Evolutionary conservation across 441 rosid species (phyloP).

Genomic region (Adansonia madagascariensis): DNA sequence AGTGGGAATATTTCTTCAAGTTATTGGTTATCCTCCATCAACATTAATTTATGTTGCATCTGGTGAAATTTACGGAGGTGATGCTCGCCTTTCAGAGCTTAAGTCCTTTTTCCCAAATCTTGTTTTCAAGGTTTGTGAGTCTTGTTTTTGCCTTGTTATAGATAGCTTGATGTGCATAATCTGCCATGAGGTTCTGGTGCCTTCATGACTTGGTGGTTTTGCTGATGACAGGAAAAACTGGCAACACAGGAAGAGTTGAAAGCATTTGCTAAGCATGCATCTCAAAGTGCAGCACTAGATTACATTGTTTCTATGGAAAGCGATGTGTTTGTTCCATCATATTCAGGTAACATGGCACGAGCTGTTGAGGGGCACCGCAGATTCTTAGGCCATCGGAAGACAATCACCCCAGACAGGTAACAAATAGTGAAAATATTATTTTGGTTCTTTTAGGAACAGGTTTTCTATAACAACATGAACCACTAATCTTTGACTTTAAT

Average conservation of each 20-base stretch:
- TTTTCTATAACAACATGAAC: neutral
- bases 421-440: neutral
- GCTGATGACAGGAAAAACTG: slow-evolving; percentile 62
- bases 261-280: slow-evolving; percentile 65
- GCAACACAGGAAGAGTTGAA: slow-evolving; percentile 62
- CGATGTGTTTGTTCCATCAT: slow-evolving; percentile 82
- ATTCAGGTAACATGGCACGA: slow-evolving; percentile 98
- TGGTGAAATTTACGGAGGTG: slow-evolving; percentile 85
- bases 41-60: slow-evolving; percentile 81
- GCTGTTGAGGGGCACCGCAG: slow-evolving; percentile 98
- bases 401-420: slow-evolving; percentile 88
- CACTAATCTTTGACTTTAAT: neutral
- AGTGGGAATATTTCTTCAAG: slow-evolving; percentile 78
- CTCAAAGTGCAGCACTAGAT: slow-evolving; percentile 92
- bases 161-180: slow-evolving; percentile 9
- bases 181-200: neutral
- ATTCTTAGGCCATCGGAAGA: slow-evolving; percentile 83
- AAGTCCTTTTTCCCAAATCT: slow-evolving; percentile 70
- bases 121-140: slow-evolving; percentile 68
- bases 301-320: slow-evolving; percentile 86
- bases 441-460: neutral
- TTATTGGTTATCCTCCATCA: slow-evolving; percentile 80
- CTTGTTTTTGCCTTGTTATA: neutral
- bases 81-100: slow-evolving; percentile 67
- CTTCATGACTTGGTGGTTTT: slow-evolving; percentile 23